These are phyloP conservation scores for Moricandia arvensis DNA, from an alignment of 345 rosid genomes.

Conservation along the genomic window DNA sequence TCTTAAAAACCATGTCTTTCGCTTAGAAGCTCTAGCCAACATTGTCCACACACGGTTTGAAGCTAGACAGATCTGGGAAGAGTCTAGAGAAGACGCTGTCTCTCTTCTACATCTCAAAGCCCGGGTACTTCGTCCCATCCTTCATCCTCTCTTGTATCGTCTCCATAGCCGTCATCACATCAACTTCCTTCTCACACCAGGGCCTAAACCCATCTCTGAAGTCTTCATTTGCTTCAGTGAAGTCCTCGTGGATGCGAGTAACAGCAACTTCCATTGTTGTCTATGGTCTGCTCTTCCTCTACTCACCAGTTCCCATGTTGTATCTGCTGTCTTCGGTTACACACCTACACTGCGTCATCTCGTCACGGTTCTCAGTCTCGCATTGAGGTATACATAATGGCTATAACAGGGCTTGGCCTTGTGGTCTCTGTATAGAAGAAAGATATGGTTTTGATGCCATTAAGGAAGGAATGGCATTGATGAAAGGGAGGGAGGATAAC, in stretches of 20 bases:
- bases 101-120: slow-evolving; percentile 55
- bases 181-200: slow-evolving; percentile 31
- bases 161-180: slow-evolving; percentile 41
- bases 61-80: slow-evolving; percentile 60
- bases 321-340: slow-evolving; percentile 32
- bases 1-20: slow-evolving; percentile 48
- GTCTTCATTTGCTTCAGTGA: slow-evolving; percentile 33
- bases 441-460: slow-evolving; percentile 63
- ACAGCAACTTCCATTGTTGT: slow-evolving; percentile 52
- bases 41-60: slow-evolving; percentile 55
- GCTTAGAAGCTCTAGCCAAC: slow-evolving; percentile 53
- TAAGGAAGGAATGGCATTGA: slow-evolving; percentile 44
- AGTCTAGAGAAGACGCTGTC: slow-evolving; percentile 59
- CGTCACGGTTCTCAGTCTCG: slow-evolving; percentile 34
- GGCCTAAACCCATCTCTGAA: slow-evolving; percentile 34
- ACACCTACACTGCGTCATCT: slow-evolving; percentile 28
- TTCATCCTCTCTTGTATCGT: slow-evolving; percentile 55
- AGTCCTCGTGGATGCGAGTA: slow-evolving; percentile 43
- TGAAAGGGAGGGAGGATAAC: slow-evolving; percentile 57
- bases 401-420: slow-evolving; percentile 54
- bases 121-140: slow-evolving; percentile 49
- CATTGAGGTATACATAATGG: slow-evolving; percentile 59
- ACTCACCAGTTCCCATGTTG: slow-evolving; percentile 33
- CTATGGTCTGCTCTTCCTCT: slow-evolving; percentile 46
- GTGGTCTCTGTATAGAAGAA: slow-evolving; percentile 66